Evolutionary conservation across 2,329 filamentous ascomycete species (phyloP), one percentile per base, ranked within the genome.

Genomic region (Pseudogymnoascus sp.): DNA sequence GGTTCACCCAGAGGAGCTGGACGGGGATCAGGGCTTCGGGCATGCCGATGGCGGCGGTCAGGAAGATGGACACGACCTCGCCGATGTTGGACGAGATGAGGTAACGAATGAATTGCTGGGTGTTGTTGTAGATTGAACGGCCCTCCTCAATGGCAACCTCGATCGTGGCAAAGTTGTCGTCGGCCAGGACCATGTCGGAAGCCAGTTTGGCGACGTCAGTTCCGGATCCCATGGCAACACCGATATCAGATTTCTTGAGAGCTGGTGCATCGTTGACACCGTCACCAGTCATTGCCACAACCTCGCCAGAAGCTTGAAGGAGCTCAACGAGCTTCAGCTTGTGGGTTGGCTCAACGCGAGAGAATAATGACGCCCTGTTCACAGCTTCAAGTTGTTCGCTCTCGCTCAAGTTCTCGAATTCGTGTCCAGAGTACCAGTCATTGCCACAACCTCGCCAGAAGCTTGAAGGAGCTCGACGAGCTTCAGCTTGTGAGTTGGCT

Each of bases 21-120:
- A 99, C 94, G 0, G 94, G 94, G 63, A 99, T 93, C 63, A 99
- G 81, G 68, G 94, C 94, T 78, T 99, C 95, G 19, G 94, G 94
- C 91, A 99, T 96, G 68, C 95, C 95, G 64, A 95, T 81, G 12
- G 94, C 94, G 26, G 94, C 94, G 11, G 94, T 99, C 70, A 99
- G 78, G 83, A 99, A 99, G 76, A 99, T 99, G 8, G 94, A 97
- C 37, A 99, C 94, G 37, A 99, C 94, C 76, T 99, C 94, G 71
- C 94, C 95, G 68, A 99, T 99, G 80, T 99, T 99, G 67, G 93
- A 97, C 7, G 93, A 97, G 75, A 99, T 99, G 65, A 99, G 84
- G 75, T 99, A 99, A 59, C 95, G 91, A 77, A 99, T 99, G 77
- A 99, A 99, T 75, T 99, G 94, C 74, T 99, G 94, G 5, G 94